Conservation (phyloP, 352 stramenopile species). For the Phytophthora cactorum region DNA sequence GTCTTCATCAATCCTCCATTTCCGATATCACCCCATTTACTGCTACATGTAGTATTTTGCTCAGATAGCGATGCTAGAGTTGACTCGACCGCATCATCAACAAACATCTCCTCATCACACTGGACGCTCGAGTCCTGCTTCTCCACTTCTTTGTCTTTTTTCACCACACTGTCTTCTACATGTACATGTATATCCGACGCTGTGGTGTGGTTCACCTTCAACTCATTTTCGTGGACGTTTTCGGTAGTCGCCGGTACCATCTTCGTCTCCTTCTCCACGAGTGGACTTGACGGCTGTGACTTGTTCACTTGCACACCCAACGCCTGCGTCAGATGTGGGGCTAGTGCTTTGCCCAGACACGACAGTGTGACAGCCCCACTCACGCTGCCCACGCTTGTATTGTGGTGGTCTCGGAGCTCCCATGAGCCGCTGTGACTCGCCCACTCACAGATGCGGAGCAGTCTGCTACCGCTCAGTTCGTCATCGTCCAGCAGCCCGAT, state of each 20-base stretch:
- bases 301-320: constrained; percentile 42
- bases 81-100: background rate
- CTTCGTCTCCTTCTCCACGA: constrained; percentile 8
- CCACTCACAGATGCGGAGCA: constrained; percentile 53
- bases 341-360: constrained; percentile 49
- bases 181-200: background rate
- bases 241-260: background rate
- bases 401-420: constrained; percentile 43
- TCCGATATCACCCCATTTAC: background rate
- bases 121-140: constrained; percentile 41
- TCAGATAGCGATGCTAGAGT: background rate
- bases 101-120: constrained; percentile 33
- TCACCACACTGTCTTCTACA: background rate
- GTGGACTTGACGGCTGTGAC: constrained; percentile 15
- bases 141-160: background rate
- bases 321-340: constrained; percentile 38
- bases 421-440: constrained; percentile 41
- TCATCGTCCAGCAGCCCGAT: constrained; percentile 21
- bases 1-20: background rate
- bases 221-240: background rate
- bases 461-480: constrained; percentile 2
- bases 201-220: background rate
- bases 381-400: constrained; percentile 24
- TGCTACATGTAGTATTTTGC: background rate
- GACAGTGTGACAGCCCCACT: constrained; percentile 46